These are phyloP conservation scores for Boletus tomentosulus DNA, from an alignment of 768 basidiomycete genomes.

Conservation along the genomic window DNA sequence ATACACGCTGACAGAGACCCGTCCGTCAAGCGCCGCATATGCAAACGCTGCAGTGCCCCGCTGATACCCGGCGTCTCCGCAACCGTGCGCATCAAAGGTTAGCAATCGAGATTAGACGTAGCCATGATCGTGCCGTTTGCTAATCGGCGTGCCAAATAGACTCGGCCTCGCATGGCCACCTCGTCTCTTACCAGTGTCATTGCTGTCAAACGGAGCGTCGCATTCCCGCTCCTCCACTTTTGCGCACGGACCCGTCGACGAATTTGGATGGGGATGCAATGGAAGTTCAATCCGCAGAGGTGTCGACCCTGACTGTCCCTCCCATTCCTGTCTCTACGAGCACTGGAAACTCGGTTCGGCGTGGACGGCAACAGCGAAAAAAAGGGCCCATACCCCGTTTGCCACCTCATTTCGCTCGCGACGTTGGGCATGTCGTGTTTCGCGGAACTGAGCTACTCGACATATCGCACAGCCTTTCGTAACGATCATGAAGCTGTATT, in stretches of 20 bases:
- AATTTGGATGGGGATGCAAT: background rate
- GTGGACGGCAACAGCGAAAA: conserved; percentile 8
- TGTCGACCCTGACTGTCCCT: background rate
- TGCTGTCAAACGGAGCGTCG: conserved; percentile 54
- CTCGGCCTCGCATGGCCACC: conserved; percentile 47
- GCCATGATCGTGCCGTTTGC: background rate
- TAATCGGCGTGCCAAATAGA: conserved; percentile 31
- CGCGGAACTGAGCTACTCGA: conserved; percentile 53
- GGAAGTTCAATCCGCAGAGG: background rate
- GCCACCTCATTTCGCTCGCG: conserved; percentile 59
- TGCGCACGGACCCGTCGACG: conserved; percentile 4
- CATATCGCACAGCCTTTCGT: background rate
- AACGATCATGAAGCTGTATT: background rate
- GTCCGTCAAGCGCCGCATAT: conserved; percentile 74
- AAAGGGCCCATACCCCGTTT: conserved; percentile 33
- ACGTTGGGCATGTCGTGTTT: conserved; percentile 64
- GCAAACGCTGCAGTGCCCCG: conserved; percentile 60
- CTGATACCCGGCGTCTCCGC: conserved; percentile 68
- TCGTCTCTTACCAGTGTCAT: conserved; percentile 55
- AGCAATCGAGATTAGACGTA: conserved; percentile 12
- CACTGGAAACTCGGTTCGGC: background rate
- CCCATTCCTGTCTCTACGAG: background rate
- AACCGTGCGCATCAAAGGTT: conserved; percentile 62
- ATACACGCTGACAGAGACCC: conserved; percentile 56
- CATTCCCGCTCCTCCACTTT: conserved; percentile 61